Percentiles rank a stretch among this genome's conserved stretches.
phyloP scores from a whole-genome alignment of 306 rosid genomes.

The Acmispon strigosus region DNA sequence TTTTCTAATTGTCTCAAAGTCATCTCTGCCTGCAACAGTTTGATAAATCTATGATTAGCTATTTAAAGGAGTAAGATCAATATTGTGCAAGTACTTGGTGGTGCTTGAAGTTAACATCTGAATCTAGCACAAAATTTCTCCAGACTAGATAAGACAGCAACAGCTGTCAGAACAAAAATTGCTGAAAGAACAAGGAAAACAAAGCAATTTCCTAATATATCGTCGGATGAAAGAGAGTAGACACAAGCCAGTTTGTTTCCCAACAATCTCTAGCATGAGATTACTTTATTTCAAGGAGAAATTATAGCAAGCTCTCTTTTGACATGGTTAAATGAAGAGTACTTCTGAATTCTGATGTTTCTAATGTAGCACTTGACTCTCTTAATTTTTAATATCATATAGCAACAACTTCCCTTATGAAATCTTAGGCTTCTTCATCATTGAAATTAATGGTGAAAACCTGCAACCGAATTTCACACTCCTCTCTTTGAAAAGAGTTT shows the following conservation, averaged over 20 bases:
- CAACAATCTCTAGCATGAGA: background rate
- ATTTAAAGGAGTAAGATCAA: slow-evolving; percentile 12
- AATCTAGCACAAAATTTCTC: background rate
- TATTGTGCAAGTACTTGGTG: background rate
- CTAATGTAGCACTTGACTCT: slow-evolving; percentile 16
- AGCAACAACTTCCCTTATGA: slow-evolving; percentile 25
- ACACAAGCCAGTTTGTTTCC: background rate
- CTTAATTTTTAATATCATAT: slow-evolving; percentile 22
- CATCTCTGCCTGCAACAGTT: slow-evolving; percentile 82
- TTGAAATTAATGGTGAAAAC: background rate
- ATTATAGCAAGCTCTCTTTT: background rate
- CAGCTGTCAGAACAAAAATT: background rate
- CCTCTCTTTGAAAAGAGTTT: slow-evolving; percentile 11
- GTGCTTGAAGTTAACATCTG: slow-evolving; percentile 3
- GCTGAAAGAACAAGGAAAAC: background rate
- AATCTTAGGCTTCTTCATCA: background rate
- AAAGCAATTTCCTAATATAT: background rate
- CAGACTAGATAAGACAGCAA: background rate
- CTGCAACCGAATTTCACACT: background rate
- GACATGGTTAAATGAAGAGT: background rate
- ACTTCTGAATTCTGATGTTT: background rate
- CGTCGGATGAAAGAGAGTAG: background rate
- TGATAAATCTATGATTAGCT: slow-evolving; percentile 23
- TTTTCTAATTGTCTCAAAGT: slow-evolving; percentile 73
- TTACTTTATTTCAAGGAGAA: background rate